These are phyloP conservation scores for Teratosphaeriaceae sp. DNA, from an alignment of 2,329 filamentous ascomycete genomes.

Conservation along the genomic window DNA sequence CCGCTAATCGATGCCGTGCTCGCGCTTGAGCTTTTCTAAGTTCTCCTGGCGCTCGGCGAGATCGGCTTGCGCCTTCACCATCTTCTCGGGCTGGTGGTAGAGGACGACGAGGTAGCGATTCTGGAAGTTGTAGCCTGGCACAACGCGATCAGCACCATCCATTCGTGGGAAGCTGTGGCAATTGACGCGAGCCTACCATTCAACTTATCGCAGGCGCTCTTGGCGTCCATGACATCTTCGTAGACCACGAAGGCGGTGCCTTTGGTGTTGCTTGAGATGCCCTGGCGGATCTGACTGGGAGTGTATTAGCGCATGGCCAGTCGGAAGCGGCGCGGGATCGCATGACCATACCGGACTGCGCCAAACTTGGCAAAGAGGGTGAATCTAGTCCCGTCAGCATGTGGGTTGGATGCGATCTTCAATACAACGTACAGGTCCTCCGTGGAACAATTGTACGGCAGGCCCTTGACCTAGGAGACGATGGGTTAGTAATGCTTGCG, in stretches of 20 bases:
- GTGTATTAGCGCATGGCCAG: conserved; percentile 10
- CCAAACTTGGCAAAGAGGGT: conserved; percentile 5
- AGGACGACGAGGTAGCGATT: conserved; percentile 93
- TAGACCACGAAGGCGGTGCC: conserved; percentile 99
- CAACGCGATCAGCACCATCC: background rate
- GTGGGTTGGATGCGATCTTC: background rate
- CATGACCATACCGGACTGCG: background rate
- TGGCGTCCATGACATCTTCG: conserved; percentile 98
- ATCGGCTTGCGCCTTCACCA: conserved; percentile 65
- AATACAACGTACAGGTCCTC: background rate
- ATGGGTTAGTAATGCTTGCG: background rate
- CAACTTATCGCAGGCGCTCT: conserved; percentile 97
- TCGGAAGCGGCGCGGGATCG: conserved; percentile 4
- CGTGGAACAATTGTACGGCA: conserved; percentile 1
- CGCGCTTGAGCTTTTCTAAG: conserved; percentile 95
- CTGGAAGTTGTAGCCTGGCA: conserved; percentile 86
- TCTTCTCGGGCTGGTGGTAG: conserved; percentile 73
- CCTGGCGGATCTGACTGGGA: conserved; percentile 89
- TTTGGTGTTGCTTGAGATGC: conserved; percentile 95
- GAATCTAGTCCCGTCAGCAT: background rate
- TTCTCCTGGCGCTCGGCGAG: conserved; percentile 90
- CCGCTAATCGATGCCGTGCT: conserved; percentile 92
- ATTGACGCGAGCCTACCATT: conserved; percentile 54
- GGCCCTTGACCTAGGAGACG: background rate
- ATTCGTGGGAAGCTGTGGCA: background rate